Percentiles rank a stretch among this genome's conserved stretches.
Evolutionary conservation across 257 asterid genomes (phyloP).

Genomic region (Nyctanthes arbortristis): DNA sequence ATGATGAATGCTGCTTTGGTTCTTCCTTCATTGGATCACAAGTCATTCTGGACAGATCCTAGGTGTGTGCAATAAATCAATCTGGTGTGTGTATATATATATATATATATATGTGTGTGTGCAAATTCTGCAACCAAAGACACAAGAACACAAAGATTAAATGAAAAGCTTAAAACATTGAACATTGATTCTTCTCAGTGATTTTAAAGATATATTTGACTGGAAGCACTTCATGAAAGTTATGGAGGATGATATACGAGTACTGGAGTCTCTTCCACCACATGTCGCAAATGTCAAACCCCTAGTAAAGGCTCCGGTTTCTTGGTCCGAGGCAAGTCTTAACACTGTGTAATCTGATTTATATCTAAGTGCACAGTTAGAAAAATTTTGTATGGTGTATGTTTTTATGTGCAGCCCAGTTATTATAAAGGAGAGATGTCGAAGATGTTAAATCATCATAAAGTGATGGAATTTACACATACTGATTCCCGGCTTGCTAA

Average conservation of each 20-base stretch:
- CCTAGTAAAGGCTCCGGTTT: constrained; percentile 66
- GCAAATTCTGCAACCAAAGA: not conserved
- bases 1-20: constrained; percentile 91
- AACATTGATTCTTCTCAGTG: constrained; percentile 40
- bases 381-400: not conserved
- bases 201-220: constrained; percentile 80
- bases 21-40: constrained; percentile 92
- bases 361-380: not conserved
- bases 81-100: no score
- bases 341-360: not conserved
- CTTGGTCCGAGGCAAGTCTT: constrained; percentile 84
- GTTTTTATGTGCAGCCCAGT: constrained; percentile 52
- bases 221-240: constrained; percentile 76
- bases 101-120: no score
- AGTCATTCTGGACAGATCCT: constrained; percentile 93
- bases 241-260: constrained; percentile 58
- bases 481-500: constrained; percentile 90
- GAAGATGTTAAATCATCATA: constrained; percentile 64
- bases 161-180: not conserved
- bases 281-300: constrained; percentile 39
- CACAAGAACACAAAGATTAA: not conserved
- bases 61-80: no score
- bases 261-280: constrained; percentile 67
- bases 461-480: constrained; percentile 80
- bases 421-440: constrained; percentile 79